Base-by-base conservation (phyloP, 78 protist genomes). In the Dictyostelium firmibasis region DNA sequence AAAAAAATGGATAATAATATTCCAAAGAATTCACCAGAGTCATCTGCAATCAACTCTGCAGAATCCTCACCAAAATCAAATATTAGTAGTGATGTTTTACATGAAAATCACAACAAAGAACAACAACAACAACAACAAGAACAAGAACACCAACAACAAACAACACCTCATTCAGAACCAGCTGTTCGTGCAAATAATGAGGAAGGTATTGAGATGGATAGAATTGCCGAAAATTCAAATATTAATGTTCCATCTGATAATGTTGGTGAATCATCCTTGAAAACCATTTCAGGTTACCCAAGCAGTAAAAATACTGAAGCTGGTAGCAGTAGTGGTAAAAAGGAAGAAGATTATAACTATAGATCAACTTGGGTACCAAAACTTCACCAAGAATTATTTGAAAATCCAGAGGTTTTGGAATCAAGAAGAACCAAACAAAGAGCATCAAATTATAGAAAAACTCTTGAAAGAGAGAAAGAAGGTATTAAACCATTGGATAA, bases 371-470 rank as follows among this genome's bases (percentile, higher is more conserved):
- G 94, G 94, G 33, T 83, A n/a, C 84, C 94, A 25, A 83, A 60
- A 64, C 81, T 88, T n/a, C 94, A 83, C 23, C 70, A 77, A 50
- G 86, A 88, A 88, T 78, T 88, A 18, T 88, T 88, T 67, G 86
- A 88, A 41, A 43, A 83, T 62, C 94, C 94, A 11, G 74, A 81
- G 29, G 74, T 60, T 23, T 10, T 64, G 16, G 57, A 67, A 14
- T 33, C 27, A 18, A 41, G 70, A 69, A 67, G 57, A 14, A 57
- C 72, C 9, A 88, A 64, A 57, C 72, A 81, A 36, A 88, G 84
- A 81, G 87, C 82, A 23, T 35, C 69, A 1, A 88, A 88, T 41
- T 88, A 81, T 25, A 78, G 94, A 69, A 88, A 64, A 57, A 88
- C 94, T 23, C 69, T 88, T 4, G 94, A 81, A 47, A 53, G 82